Percentiles rank a stretch among this genome's conserved stretches.
Evolutionary conservation across 805 yeast genomes (phyloP).

Genomic region (Saturnispora halmiae): DNA sequence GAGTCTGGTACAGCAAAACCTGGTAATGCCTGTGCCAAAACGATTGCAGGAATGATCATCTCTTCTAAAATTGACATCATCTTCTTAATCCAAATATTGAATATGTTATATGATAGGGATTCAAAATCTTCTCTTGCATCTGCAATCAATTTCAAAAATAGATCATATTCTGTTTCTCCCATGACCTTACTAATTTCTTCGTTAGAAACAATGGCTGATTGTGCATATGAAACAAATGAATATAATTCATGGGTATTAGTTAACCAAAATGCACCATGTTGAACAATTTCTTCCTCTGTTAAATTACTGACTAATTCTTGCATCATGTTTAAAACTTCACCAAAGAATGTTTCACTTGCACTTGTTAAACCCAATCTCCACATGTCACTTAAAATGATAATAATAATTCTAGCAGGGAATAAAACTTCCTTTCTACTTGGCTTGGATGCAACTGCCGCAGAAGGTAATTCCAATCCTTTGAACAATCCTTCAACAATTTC

Average conservation of each 20-base stretch:
- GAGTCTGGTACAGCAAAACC: slow-evolving; percentile 88
- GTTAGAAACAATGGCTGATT: slow-evolving; percentile 79
- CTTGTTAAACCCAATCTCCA: slow-evolving; percentile 93
- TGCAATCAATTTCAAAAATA: slow-evolving; percentile 79
- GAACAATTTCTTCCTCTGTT: slow-evolving; percentile 78
- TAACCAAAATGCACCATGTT: slow-evolving; percentile 95
- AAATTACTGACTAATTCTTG: slow-evolving; percentile 74
- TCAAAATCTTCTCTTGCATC: slow-evolving; percentile 92
- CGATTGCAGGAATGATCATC: slow-evolving; percentile 91
- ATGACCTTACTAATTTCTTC: slow-evolving; percentile 72
- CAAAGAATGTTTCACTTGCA: slow-evolving; percentile 84
- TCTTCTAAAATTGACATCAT: slow-evolving; percentile 84
- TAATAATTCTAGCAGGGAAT: slow-evolving; percentile 92
- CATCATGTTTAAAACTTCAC: slow-evolving; percentile 78
- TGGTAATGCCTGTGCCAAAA: slow-evolving; percentile 88
- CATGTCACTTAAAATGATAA: slow-evolving; percentile 89
- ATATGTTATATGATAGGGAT: slow-evolving; percentile 84
- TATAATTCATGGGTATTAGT: slow-evolving; percentile 92
- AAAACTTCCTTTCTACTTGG: slow-evolving; percentile 82
- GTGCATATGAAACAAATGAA: slow-evolving; percentile 91
- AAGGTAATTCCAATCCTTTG: slow-evolving; percentile 77
- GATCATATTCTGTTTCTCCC: slow-evolving; percentile 84
- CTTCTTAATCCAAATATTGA: slow-evolving; percentile 95
- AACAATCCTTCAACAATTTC: slow-evolving; percentile 84
- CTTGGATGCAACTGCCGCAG: slow-evolving; percentile 75